Conservation (phyloP, 1,284 basidiomycete genomes). For the Sporisorium sorghi region DNA sequence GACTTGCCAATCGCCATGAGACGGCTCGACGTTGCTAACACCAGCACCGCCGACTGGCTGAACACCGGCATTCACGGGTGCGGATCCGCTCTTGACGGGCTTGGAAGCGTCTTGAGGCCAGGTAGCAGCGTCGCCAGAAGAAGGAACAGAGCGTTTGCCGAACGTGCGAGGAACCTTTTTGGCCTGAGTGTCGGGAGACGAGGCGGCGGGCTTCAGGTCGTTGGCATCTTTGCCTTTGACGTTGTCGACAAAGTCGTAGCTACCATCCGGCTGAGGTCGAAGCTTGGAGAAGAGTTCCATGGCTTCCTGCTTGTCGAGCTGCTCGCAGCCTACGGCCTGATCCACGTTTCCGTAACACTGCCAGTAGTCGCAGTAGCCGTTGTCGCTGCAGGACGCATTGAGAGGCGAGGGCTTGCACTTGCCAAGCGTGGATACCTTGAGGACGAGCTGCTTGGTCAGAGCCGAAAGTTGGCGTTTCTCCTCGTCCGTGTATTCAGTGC, state of each 20-base stretch:
- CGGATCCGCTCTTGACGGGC: too few species aligned
- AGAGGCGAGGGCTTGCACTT: slow-evolving; percentile 2
- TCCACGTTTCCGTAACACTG: not conserved
- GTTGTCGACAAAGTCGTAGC: too few species aligned
- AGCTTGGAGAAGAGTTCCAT: not conserved
- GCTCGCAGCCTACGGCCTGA: not conserved
- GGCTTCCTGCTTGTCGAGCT: not conserved
- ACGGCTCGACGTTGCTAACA: too few species aligned
- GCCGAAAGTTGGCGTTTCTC: slow-evolving; percentile 6
- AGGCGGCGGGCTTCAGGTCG: too few species aligned
- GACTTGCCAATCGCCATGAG: too few species aligned
- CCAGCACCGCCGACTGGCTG: too few species aligned
- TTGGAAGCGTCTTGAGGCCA: not conserved
- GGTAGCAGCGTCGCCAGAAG: not conserved
- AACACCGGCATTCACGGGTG: too few species aligned
- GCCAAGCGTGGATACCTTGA: slow-evolving; percentile 12
- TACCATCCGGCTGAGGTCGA: too few species aligned
- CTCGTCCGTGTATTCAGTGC: slow-evolving; percentile 1
- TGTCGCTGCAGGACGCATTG: slow-evolving; percentile 9
- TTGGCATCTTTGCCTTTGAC: too few species aligned
- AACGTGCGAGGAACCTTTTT: not conserved
- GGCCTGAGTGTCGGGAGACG: not conserved
- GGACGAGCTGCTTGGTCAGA: not conserved
- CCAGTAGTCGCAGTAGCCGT: slow-evolving; percentile 26
- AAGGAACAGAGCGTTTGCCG: not conserved